Evolutionary conservation across 2,329 filamentous ascomycete species (phyloP), one percentile per base, ranked within the genome.

Genomic region (Sclerotinia trifoliorum): DNA sequence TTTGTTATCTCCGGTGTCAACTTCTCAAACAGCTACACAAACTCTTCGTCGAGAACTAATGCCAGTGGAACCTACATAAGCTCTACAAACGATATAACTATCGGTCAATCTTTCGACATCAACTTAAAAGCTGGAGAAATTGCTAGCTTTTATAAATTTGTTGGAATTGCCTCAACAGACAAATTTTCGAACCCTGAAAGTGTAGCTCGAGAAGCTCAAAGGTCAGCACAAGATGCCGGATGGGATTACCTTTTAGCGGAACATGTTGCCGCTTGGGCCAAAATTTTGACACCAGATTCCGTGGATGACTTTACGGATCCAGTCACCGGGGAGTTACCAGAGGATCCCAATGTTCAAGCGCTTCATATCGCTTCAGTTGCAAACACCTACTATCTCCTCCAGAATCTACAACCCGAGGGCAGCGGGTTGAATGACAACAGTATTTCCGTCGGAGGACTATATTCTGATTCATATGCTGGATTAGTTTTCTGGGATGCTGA

Each of bases 101-200:
- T 91, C 71, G 88, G 86, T 1, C 88, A 91, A 72, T 82, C 84
- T 10, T 83, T 86, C 55, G 77, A 80, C 13, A 81, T 90, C 39
- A 79, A 77, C 1, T 79, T 91, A 8, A 79, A 78, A 42, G 82
- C 83, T 3, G 84, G 85, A 1, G 74, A 85, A 71, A 82, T 82
- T 0, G 81, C 85, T 3, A 84, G 81, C 1, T 78, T 92, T 57
- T 85, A 83, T 58, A 93, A 93, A 74, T 92, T 84, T 71, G 82
- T 92, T 21, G 90, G 90, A 39, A 84, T 83, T 61, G 89, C 90
- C 5, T 90, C 89, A 1, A 85, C 84, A 0, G 90, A 92, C 77
- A 89, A 88, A 0, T 92, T 91, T 74, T 70, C 79, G 0, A 79
- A 89, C 70, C 85, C 89, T 0, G 80, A 84, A 68, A 73, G 76